Evolutionary conservation across 768 basidiomycete species (phyloP), one percentile per base, ranked within the genome.

Genomic region (Neoboletus magnificus): DNA sequence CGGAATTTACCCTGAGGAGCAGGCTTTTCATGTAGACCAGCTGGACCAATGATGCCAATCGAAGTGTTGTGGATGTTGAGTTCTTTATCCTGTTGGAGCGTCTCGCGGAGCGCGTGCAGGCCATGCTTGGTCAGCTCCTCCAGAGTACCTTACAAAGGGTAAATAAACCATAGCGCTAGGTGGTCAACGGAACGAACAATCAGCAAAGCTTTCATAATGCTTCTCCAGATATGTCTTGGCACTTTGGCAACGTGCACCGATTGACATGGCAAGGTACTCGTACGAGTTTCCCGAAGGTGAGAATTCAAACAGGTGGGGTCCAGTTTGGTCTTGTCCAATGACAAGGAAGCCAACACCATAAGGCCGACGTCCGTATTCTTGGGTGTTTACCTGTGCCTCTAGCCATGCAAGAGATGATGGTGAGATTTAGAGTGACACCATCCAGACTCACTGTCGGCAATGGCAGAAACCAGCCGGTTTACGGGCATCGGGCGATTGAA

Each of bases 291-390:
- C 97, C 0, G 95, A 91, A 0, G 97, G 97, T 1, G 95, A 95
- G 77, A 99, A 98, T 73, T 98, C 97, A 73, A 92, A 98, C 37
- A 99, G 83, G 73, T 98, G 97, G 5, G 97, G 95, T 4, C 97
- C 97, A n/a, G 88, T 85, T 66, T 95, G 89, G 73, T 98, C 97
- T 66, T 89, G 84, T 11, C 97, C 97, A 60, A 97, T 89, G 60
- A 99, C 96, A 45, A 99, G 88, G 79, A 98, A 96, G 7, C 97
- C 97, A 12, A 99, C 97, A 71, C 97, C 97, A 64, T 99, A 99
- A 3, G 97, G 97, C 52, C 97, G 82, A 60, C 92, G 84, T 54
- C 97, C 97, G 69, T 99, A 98, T 72, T 97, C 92, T 75, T 98
- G 96, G 2, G 97, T 99, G 74, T 98, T 99, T 36, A 93, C 89